Conservation (phyloP, 768 basidiomycete genomes). For the Termitomyces sp. region DNA sequence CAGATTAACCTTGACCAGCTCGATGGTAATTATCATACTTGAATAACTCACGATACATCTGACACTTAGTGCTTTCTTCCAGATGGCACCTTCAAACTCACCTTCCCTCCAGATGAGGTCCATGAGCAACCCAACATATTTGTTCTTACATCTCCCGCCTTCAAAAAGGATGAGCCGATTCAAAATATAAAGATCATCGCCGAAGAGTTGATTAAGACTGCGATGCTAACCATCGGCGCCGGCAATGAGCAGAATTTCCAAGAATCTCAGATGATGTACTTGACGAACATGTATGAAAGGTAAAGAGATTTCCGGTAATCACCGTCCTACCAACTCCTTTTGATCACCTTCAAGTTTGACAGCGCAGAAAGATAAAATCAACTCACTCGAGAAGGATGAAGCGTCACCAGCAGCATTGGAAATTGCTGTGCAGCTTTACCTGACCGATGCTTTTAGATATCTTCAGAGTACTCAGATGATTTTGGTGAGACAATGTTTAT, state of each 20-base stretch:
- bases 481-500: not conserved
- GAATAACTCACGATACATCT: not conserved
- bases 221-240: not conserved
- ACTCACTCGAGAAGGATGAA: not conserved
- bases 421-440: not conserved
- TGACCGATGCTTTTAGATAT: not conserved
- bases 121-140: not conserved
- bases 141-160: not conserved
- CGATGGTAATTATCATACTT: not conserved
- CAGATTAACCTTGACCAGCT: not conserved
- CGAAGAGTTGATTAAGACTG: not conserved
- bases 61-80: not conserved
- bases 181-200: not conserved
- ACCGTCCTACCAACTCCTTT: not conserved
- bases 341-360: not conserved
- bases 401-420: not conserved
- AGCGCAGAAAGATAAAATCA: not conserved
- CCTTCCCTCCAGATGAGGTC: not conserved
- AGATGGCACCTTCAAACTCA: not conserved
- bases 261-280: not conserved
- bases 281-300: not conserved
- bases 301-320: not conserved
- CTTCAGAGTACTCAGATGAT: not conserved
- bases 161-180: not conserved
- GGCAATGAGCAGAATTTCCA: not conserved